These are phyloP conservation scores for Scenedesmus sp. DNA, from an alignment of 163 green algal species.

Conservation along the genomic window DNA sequence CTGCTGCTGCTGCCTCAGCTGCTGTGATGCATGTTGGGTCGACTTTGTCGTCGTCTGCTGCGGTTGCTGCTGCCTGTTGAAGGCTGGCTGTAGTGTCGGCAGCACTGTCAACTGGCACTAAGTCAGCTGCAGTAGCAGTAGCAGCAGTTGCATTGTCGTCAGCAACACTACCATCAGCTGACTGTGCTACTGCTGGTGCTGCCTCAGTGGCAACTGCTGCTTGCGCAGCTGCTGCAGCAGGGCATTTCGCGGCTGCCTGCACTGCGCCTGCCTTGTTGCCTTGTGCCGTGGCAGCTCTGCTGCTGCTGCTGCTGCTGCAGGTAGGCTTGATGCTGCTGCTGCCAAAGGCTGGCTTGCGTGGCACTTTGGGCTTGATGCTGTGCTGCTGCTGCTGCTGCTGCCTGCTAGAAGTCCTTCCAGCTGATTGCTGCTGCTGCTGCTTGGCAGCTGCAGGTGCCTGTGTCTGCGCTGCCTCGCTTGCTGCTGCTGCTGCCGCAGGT, in stretches of 20 bases:
- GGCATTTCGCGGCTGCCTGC: not conserved
- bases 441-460: not conserved
- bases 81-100: too few relatives aligned
- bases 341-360: not conserved
- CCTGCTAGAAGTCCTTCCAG: not conserved
- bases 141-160: not conserved
- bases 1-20: not conserved
- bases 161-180: not conserved
- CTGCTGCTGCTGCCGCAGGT: not conserved
- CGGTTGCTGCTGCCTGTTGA: not conserved
- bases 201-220: not conserved
- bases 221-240: not conserved
- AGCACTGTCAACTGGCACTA: not conserved
- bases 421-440: not conserved
- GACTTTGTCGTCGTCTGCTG: not conserved
- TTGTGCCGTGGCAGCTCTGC: not conserved
- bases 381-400: not conserved
- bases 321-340: conserved; percentile 2
- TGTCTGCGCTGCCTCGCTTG: not conserved
- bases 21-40: not conserved
- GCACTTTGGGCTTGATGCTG: not conserved
- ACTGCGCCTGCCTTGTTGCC: not conserved
- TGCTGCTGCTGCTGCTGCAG: not conserved
- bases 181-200: not conserved
- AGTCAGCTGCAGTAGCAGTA: not conserved